These are phyloP conservation scores for Naumovozyma dairenensis DNA, from an alignment of 805 yeast species.

Conservation along the genomic window DNA sequence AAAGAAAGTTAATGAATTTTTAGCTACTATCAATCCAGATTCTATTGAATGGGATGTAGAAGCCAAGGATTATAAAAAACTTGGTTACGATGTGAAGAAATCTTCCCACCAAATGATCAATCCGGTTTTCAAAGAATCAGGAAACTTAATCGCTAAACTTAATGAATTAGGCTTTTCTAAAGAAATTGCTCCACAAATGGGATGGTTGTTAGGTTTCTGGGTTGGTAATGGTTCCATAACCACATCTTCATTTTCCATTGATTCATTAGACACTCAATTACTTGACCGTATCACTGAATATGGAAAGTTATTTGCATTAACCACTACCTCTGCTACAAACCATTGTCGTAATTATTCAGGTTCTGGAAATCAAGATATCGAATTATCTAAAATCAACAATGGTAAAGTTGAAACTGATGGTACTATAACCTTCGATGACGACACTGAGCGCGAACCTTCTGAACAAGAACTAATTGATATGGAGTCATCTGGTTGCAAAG, in stretches of 20 bases:
- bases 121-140: slow-evolving; percentile 30
- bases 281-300: slow-evolving; percentile 15
- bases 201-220: slow-evolving; percentile 35
- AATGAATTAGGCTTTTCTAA: slow-evolving; percentile 11
- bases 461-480: slow-evolving; percentile 1
- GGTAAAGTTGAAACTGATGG: slow-evolving; percentile 1
- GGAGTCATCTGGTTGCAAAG: not conserved
- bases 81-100: slow-evolving; percentile 23
- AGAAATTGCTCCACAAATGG: slow-evolving; percentile 14
- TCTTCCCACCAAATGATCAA: slow-evolving; percentile 29
- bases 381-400: not conserved
- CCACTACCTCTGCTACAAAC: slow-evolving; percentile 1
- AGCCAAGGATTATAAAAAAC: slow-evolving; percentile 28
- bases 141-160: slow-evolving; percentile 16
- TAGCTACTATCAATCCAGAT: slow-evolving; percentile 6
- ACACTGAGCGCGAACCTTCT: slow-evolving; percentile 2
- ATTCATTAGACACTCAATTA: slow-evolving; percentile 14
- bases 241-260: slow-evolving; percentile 16
- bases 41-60: slow-evolving; percentile 34
- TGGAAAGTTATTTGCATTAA: slow-evolving; percentile 1
- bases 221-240: slow-evolving; percentile 23
- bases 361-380: not conserved
- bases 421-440: slow-evolving; percentile 2
- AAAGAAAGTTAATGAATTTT: slow-evolving; percentile 19
- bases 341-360: not conserved